Evolutionary conservation across 345 rosid species (phyloP).

Genomic region (Boechera stricta): DNA sequence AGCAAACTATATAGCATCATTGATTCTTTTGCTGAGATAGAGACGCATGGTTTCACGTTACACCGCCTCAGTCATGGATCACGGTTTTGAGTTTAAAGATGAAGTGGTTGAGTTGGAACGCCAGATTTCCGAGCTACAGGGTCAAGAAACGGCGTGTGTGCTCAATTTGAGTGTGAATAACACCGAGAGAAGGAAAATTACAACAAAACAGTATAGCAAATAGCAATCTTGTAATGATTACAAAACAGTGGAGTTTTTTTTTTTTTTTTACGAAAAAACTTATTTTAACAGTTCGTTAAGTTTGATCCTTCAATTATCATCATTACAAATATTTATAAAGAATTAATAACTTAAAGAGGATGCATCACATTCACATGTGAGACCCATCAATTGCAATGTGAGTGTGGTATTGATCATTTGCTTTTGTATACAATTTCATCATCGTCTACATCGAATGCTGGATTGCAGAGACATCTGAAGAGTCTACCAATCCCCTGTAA

Average conservation of each 20-base stretch:
- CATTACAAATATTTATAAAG: conserved; percentile 40
- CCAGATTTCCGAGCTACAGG: background rate
- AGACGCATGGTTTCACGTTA: background rate
- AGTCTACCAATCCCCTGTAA: conserved; percentile 91
- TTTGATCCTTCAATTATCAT: conserved; percentile 39
- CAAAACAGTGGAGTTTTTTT: conserved; percentile 8
- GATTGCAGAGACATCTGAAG: conserved; percentile 96
- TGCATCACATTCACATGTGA: conserved; percentile 38
- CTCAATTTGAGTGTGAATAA: background rate
- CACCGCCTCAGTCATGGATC: background rate
- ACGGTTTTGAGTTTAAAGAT: background rate
- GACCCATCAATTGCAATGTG: conserved; percentile 28
- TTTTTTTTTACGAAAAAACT: background rate
- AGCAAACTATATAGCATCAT: background rate
- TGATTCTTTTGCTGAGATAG: background rate
- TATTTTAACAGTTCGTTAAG: conserved; percentile 34
- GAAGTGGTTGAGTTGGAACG: conserved; percentile 7
- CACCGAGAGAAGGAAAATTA: background rate
- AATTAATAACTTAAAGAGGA: conserved; percentile 27
- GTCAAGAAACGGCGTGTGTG: background rate
- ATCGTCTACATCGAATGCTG: conserved; percentile 94
- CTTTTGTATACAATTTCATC: conserved; percentile 86
- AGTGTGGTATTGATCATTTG: conserved; percentile 55
- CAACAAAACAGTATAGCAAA: conserved; percentile 6
- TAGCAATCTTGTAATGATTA: conserved; percentile 36